Evolutionary conservation across 2,329 filamentous ascomycete species (phyloP).

Genomic region (Eutypella sp.): DNA sequence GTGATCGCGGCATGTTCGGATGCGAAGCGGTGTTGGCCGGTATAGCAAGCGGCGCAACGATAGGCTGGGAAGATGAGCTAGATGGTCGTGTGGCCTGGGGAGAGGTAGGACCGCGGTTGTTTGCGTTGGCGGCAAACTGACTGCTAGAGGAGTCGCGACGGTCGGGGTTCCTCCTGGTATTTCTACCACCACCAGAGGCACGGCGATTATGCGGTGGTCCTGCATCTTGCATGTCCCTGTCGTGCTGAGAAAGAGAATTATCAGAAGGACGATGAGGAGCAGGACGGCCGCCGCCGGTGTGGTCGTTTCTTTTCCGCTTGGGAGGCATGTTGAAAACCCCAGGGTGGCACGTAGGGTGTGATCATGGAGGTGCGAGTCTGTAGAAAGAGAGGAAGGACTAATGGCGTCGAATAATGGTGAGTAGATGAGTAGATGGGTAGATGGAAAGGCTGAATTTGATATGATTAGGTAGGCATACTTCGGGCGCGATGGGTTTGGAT

Average conservation of each 20-base stretch:
- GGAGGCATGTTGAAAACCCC: conserved; percentile 43
- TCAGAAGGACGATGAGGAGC: conserved; percentile 60
- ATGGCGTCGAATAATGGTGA: conserved; percentile 13
- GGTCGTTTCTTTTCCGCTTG: conserved; percentile 56
- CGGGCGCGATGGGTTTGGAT: too few relatives aligned
- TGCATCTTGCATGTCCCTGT: conserved; percentile 45
- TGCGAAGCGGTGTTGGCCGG: conserved; percentile 18
- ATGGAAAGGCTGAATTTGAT: conserved; percentile 7
- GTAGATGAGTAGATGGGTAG: too few relatives aligned
- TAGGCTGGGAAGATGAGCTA: conserved; percentile 33
- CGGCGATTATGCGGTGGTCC: conserved; percentile 31
- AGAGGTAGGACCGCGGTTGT: conserved; percentile 24
- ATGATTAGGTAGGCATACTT: conserved; percentile 17
- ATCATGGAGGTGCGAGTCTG: conserved; percentile 17
- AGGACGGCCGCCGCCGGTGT: conserved; percentile 45
- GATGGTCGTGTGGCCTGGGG: conserved; percentile 30
- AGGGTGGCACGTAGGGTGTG: conserved; percentile 13
- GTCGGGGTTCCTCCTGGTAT: conserved; percentile 39
- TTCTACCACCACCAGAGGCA: conserved; percentile 40
- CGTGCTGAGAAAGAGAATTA: conserved; percentile 51
- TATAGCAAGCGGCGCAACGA: conserved; percentile 16
- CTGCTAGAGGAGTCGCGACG: conserved; percentile 49
- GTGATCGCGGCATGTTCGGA: conserved; percentile 21
- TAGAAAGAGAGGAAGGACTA: conserved; percentile 10
- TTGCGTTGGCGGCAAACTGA: conserved; percentile 21